These are phyloP conservation scores for Thelonectria olida DNA, from an alignment of 2,329 filamentous ascomycete species.

Conservation along the genomic window DNA sequence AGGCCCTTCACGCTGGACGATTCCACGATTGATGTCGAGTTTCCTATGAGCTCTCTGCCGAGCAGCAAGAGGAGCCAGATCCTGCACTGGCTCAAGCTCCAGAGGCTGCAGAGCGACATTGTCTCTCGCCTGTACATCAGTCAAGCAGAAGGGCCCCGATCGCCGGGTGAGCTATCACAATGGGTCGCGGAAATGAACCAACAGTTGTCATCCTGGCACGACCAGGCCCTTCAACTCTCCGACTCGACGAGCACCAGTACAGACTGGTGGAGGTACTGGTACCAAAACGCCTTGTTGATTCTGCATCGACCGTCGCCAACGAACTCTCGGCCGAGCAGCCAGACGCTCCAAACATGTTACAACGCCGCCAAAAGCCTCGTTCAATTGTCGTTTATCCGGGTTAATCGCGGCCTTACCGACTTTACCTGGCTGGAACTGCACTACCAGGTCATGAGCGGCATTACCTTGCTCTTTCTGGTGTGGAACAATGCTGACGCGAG, in stretches of 20 bases:
- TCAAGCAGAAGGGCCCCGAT: neutral
- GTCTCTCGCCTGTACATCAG: constrained; percentile 18
- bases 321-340: constrained; percentile 12
- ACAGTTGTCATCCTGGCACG: constrained; percentile 12
- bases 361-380: constrained; percentile 32
- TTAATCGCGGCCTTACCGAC: constrained; percentile 25
- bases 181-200: constrained; percentile 4
- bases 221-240: neutral
- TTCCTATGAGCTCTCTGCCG: constrained; percentile 12
- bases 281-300: constrained; percentile 34
- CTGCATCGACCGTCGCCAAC: constrained; percentile 30
- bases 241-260: constrained; percentile 7
- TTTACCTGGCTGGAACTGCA: constrained; percentile 37
- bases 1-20: constrained; percentile 36
- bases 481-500: constrained; percentile 19
- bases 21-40: constrained; percentile 31
- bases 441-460: constrained; percentile 37
- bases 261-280: constrained; percentile 35
- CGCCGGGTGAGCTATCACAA: neutral
- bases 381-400: constrained; percentile 31
- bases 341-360: constrained; percentile 25
- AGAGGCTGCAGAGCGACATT: constrained; percentile 33
- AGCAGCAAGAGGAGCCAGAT: constrained; percentile 17
- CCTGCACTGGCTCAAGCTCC: constrained; percentile 35
- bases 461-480: constrained; percentile 34